Evolutionary conservation across 192 early-diverging fungal species (phyloP).

Genomic region (Linnemannia elongata): DNA sequence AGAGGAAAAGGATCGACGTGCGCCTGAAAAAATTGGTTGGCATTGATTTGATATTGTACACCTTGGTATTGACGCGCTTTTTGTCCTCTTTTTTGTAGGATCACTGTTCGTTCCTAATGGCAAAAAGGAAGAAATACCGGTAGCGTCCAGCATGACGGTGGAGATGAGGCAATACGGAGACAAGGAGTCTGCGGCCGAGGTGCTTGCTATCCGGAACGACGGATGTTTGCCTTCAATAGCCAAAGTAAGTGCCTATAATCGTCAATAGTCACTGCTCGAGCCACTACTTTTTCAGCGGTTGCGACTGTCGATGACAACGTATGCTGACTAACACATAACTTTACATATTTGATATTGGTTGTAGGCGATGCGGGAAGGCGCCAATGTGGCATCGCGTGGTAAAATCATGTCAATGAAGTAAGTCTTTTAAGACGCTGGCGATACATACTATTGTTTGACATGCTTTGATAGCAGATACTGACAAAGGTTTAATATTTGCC

Average conservation of each 20-base stretch:
- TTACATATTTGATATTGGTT: neutral
- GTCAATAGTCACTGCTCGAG: neutral
- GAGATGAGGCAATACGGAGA: slow-evolving; percentile 51
- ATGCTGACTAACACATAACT: neutral
- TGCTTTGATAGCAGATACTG: neutral
- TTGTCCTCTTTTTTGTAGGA: slow-evolving; percentile 6
- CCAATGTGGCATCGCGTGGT: slow-evolving; percentile 13
- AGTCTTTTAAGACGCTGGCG: neutral
- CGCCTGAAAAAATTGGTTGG: neutral
- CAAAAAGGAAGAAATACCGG: neutral
- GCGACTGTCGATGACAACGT: neutral
- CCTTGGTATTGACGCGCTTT: neutral
- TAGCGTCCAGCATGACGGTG: slow-evolving; percentile 33
- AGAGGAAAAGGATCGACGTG: neutral
- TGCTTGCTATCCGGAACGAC: slow-evolving; percentile 23
- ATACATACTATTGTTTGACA: neutral
- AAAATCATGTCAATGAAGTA: slow-evolving; percentile 39
- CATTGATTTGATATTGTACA: neutral
- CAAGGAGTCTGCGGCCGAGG: slow-evolving; percentile 34
- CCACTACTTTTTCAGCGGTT: neutral
- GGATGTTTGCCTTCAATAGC: slow-evolving; percentile 8
- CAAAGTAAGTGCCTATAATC: neutral
- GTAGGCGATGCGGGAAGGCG: slow-evolving; percentile 29
- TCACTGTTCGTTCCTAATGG: slow-evolving; percentile 9
- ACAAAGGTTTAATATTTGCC: neutral